phyloP scores from a whole-genome alignment of 331 rosid genomes.

The Dryas integrifolia region DNA sequence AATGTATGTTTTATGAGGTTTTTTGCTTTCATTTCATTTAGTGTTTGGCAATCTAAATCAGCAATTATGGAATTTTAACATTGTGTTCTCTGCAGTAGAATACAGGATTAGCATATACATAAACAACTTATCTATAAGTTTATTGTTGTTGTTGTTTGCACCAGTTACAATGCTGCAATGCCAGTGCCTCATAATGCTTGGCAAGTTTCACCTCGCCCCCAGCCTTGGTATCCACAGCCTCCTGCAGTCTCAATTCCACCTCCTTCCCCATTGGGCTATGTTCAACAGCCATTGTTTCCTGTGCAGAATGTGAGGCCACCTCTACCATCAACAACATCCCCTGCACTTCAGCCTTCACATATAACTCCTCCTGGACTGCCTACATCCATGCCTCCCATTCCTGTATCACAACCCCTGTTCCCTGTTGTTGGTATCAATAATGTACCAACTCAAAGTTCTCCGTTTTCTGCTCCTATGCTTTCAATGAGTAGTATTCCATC shows the following conservation, averaged over 20 bases:
- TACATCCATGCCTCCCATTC: slow-evolving; percentile 52
- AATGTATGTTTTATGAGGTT: slow-evolving; percentile 50
- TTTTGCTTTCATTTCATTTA: neutral
- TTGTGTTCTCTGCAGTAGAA: neutral
- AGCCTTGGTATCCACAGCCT: slow-evolving; percentile 80
- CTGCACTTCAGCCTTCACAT: slow-evolving; percentile 56
- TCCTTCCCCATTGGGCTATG: slow-evolving; percentile 59
- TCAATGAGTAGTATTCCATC: slow-evolving; percentile 52
- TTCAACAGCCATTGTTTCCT: slow-evolving; percentile 92
- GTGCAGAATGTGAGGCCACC: slow-evolving; percentile 84
- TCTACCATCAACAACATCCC: slow-evolving; percentile 47
- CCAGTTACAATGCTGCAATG: slow-evolving; percentile 66
- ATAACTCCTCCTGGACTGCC: slow-evolving; percentile 80
- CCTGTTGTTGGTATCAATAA: slow-evolving; percentile 81
- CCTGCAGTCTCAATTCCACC: slow-evolving; percentile 71
- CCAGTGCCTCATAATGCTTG: slow-evolving; percentile 65
- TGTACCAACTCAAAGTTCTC: slow-evolving; percentile 52
- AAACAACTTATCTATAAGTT: slow-evolving; percentile 6
- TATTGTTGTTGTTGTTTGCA: slow-evolving; percentile 11
- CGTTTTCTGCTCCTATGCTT: slow-evolving; percentile 57
- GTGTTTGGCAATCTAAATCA: neutral
- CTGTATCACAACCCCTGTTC: slow-evolving; percentile 91
- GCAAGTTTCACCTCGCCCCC: slow-evolving; percentile 81
- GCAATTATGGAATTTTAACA: neutral
- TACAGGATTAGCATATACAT: slow-evolving; percentile 1